These are phyloP conservation scores for Asparagopsis taxiformis DNA, from an alignment of 31 red algal genomes.

Conservation along the genomic window DNA sequence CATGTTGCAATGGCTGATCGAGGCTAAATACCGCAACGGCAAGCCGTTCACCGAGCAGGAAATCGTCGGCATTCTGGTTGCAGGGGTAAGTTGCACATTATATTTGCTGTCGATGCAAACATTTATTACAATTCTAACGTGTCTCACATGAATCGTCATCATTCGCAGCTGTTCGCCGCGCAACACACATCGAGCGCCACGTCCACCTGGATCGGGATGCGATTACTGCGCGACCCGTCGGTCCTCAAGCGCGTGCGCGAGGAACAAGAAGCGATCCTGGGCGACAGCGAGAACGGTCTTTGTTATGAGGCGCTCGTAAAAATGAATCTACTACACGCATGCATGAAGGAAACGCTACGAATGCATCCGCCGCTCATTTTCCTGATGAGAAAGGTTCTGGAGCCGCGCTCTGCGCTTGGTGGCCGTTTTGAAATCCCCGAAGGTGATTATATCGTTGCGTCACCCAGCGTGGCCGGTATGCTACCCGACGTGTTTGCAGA, in stretches of 20 bases:
- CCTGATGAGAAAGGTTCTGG: conserved; percentile 92
- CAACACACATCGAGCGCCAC: conserved; percentile 99
- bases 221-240: conserved; percentile 52
- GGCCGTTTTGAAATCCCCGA: conserved; percentile 81
- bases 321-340: conserved; percentile 90
- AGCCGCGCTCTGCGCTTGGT: conserved; percentile 61
- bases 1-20: conserved; percentile 96
- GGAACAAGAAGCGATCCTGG: conserved; percentile 81
- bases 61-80: conserved; percentile 93
- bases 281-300: conserved; percentile 35
- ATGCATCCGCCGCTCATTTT: conserved; percentile 99
- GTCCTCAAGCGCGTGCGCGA: conserved; percentile 69
- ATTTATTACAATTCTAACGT: not conserved
- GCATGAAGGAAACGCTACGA: conserved; percentile 98
- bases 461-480: conserved; percentile 91
- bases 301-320: conserved; percentile 81
- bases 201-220: conserved; percentile 94
- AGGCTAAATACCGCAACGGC: conserved; percentile 91
- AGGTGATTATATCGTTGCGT: conserved; percentile 84
- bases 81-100: conserved; percentile 55
- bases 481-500: conserved; percentile 85
- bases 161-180: conserved; percentile 83
- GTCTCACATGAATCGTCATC: not conserved
- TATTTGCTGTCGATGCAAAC: not conserved
- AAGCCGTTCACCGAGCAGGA: conserved; percentile 74